Base-by-base conservation (phyloP, 2,329 filamentous ascomycete species). In the Penicillium palitans region DNA sequence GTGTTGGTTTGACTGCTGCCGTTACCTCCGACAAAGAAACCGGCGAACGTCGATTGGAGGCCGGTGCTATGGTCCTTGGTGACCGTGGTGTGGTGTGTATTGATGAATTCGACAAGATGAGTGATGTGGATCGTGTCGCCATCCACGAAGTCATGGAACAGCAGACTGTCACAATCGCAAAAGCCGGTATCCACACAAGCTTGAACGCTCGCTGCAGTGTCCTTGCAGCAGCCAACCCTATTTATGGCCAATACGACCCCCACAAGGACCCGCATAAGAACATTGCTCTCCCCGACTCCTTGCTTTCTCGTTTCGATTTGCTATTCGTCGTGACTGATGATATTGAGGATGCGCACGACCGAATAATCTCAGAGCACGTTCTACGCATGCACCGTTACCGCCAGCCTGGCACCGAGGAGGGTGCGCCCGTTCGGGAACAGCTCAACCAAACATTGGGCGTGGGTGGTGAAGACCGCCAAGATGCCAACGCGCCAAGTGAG, bases 111-210 rank as follows among this genome's bases (percentile, higher is more conserved):
- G 95, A 99, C 80, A 99, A 99, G 77, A 99, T 99, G 95, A 97
- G 92, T 57, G 95, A 99, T 72, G 89, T 98, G 58, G 95, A 99
- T 76, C 87, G 95, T 73, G 95, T 99, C 4, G 95, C 95, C 47
- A 99, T 99, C 68, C 95, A 99, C 84, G 95, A 99, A 90, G 95
- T 99, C 65, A 99, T 99, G 95, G 95, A 99, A 78, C 95, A 99
- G 79, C 95, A 99, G 78, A 99, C 95, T 0, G 95, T 99, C 60
- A 99, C 95, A 15, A 99, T 99, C 70, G 95, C 95, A 52, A 99
- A 99, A 79, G 95, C 95, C 1, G 95, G 95, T 64, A 99, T 99
- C 59, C 95, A 99, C 77, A 99, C 95, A 0, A 96, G 93, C 3
- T 82, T 99, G 60, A 99, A 99, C 72, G 95, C 95, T 53, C 89